Base-by-base conservation (phyloP, 495 filamentous ascomycete species). In the Aspergillus steynii region DNA sequence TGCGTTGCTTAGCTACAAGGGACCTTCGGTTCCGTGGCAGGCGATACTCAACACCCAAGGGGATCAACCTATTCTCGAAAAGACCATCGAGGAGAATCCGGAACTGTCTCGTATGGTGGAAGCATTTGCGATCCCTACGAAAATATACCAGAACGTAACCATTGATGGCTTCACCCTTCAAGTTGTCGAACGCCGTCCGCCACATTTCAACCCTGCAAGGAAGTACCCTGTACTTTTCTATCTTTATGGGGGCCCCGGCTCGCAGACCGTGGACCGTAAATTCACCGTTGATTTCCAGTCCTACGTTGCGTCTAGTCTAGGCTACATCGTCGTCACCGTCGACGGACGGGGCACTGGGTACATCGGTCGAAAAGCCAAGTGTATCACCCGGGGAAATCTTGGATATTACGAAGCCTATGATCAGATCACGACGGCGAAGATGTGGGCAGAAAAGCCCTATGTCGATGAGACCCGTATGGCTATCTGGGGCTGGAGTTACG, bases 401-500 rank as follows among this genome's bases (percentile, higher is more conserved):
- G 95, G 95, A 26, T 77, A 89, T 68, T 92, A 85, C 68, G 95
- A 99, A 80, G 85, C 92, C 8, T 81, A 83, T 34, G 96, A 98
- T 70, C 95, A 99, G 73, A 97, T 99, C 58, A 88, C 87, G 6
- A 90, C 92, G 4, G 95, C 91, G 20, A 91, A 94, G 78, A 85
- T 89, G 56, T 98, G 91, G 90, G 88, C 86, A 0, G 70, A 74
- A 47, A 96, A 95, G 78, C 70, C 81, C 29, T 98, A 98, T 72
- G 88, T 96, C 5, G 96, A 98, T 73, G 81, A 83, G 61, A 77
- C 83, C 9, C 82, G 88, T 34, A 86, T 99, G 60, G 94, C 93
- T 1, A 96, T 99, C 67, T 99, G 95, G 95, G 95, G 95, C 42
- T 99, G 95, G 95, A 95, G 90, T 62, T 99, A 93, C 69, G 95